These are phyloP conservation scores for Scedosporium boydii DNA, from an alignment of 2,329 filamentous ascomycete species.

Conservation along the genomic window DNA sequence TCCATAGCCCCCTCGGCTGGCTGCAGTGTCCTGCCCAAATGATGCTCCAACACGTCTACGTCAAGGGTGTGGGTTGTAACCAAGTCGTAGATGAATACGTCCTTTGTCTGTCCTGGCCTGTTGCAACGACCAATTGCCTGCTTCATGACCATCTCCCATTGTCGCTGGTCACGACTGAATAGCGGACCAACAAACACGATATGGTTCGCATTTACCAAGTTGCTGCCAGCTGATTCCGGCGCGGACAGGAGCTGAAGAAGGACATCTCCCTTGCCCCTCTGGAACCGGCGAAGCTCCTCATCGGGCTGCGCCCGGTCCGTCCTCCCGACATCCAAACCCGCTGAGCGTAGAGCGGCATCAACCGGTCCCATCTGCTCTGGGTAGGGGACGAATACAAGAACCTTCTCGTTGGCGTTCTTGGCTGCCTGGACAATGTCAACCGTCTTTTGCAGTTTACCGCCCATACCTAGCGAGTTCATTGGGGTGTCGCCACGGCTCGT, in stretches of 20 bases:
- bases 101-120: conserved; percentile 27
- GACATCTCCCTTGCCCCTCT: conserved; percentile 12
- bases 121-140: conserved; percentile 30
- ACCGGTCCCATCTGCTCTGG: conserved; percentile 19
- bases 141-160: conserved; percentile 24
- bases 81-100: conserved; percentile 30
- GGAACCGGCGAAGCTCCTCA: conserved; percentile 6
- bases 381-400: conserved; percentile 25
- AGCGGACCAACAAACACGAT: conserved; percentile 29
- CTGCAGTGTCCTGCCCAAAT: not conserved
- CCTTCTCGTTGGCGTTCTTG: conserved; percentile 10
- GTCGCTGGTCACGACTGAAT: conserved; percentile 18
- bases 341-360: conserved; percentile 11
- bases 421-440: conserved; percentile 16
- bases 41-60: conserved; percentile 25
- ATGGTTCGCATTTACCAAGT: conserved; percentile 31
- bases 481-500: not conserved
- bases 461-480: not conserved
- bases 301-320: conserved; percentile 5
- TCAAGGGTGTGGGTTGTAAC: conserved; percentile 27
- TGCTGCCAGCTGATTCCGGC: conserved; percentile 28
- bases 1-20: not conserved
- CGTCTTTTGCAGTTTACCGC: conserved; percentile 14
- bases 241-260: conserved; percentile 28
- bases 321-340: not conserved